phyloP scores from a whole-genome alignment of 371 early-diverging fungal species.

The Smittium mucronatum region DNA sequence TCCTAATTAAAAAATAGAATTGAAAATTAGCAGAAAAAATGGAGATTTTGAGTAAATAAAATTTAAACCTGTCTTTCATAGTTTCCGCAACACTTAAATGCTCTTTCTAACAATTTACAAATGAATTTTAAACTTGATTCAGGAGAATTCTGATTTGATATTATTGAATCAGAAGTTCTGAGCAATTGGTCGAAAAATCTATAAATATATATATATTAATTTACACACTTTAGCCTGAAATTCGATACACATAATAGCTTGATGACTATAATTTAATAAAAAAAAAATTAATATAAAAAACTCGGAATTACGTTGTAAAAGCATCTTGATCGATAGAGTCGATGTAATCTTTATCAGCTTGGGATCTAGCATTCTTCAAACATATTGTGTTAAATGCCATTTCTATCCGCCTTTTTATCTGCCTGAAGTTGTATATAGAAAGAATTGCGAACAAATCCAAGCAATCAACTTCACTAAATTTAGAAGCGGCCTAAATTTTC shows the following conservation, averaged over 20 bases:
- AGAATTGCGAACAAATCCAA: background rate
- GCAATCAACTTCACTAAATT: background rate
- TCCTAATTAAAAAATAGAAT: background rate
- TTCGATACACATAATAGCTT: too few species aligned
- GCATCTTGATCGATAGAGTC: background rate
- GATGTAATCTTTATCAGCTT: background rate
- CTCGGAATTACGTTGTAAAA: background rate
- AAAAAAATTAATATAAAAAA: background rate
- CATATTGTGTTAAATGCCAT: background rate
- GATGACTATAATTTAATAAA: too few species aligned
- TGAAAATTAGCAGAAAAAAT: background rate
- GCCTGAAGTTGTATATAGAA: background rate
- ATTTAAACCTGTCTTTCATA: conserved; percentile 7
- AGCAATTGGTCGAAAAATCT: conserved; percentile 2
- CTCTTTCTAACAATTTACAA: background rate
- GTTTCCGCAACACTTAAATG: conserved; percentile 3
- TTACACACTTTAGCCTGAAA: too few species aligned
- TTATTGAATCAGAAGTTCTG: background rate
- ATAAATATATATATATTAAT: background rate
- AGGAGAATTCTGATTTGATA: background rate
- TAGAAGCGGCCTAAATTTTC: background rate
- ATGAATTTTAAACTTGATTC: background rate
- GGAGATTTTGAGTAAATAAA: background rate
- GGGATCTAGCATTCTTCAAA: background rate
- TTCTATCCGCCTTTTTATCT: background rate